A percentile compares a stretch with the other conserved stretches of the same genome.
phyloP scores from a whole-genome alignment of 805 yeast genomes.

The Saccharomycopsis selenospora region DNA sequence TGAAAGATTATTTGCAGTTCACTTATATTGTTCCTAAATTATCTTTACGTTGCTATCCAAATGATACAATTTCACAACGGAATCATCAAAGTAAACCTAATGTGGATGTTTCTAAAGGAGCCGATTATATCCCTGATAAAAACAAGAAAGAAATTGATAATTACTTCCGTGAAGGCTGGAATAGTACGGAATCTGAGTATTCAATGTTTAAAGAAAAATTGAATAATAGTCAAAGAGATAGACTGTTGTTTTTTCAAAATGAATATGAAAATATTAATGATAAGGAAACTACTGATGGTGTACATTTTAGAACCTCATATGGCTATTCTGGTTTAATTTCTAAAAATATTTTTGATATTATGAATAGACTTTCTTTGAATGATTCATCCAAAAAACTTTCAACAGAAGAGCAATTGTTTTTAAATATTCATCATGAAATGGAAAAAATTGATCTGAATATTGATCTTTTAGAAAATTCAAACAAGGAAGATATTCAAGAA shows the following conservation, averaged over 20 bases:
- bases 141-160: constrained; percentile 7
- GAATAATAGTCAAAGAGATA: not conserved
- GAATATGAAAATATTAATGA: not conserved
- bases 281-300: not conserved
- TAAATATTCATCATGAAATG: constrained; percentile 9
- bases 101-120: not conserved
- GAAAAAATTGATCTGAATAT: constrained; percentile 18
- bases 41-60: constrained; percentile 38
- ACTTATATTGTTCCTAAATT: constrained; percentile 70
- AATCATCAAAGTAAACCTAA: not conserved
- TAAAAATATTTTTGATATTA: constrained; percentile 3
- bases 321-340: not conserved
- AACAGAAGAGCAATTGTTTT: constrained; percentile 11
- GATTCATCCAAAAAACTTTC: not conserved
- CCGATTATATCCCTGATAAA: not conserved
- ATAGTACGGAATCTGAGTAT: constrained; percentile 6
- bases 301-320: not conserved
- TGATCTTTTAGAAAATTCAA: constrained; percentile 17
- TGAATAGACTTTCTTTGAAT: constrained; percentile 1
- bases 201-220: constrained; percentile 10
- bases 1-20: constrained; percentile 66
- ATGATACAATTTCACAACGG: constrained; percentile 9
- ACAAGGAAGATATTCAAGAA: constrained; percentile 18
- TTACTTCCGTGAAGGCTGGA: constrained; percentile 17
- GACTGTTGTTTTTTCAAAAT: constrained; percentile 10